phyloP scores from a whole-genome alignment of 345 rosid species.

The Sonneratia alba region DNA sequence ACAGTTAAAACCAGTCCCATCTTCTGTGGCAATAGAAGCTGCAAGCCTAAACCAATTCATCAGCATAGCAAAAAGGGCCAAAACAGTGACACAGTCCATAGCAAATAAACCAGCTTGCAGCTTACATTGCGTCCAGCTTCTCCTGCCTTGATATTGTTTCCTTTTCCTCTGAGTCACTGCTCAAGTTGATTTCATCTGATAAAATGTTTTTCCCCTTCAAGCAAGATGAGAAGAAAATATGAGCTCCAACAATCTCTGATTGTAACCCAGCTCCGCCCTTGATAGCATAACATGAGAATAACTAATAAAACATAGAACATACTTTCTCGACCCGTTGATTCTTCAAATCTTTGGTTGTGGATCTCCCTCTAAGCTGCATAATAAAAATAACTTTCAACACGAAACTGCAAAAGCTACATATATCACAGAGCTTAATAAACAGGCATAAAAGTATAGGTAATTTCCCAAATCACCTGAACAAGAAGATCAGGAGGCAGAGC shows the following conservation, averaged over 20 bases:
- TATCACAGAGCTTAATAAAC: neutral
- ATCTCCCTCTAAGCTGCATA: constrained; percentile 11
- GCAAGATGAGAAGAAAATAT: neutral
- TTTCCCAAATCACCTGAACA: constrained; percentile 45
- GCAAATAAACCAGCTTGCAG: constrained; percentile 4
- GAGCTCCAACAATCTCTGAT: neutral
- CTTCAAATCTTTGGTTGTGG: constrained; percentile 1
- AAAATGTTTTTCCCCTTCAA: constrained; percentile 6
- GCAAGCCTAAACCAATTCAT: constrained; percentile 44
- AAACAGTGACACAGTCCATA: neutral
- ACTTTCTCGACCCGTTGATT: constrained; percentile 5
- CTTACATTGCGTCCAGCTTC: constrained; percentile 70
- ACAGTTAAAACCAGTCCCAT: constrained; percentile 12
- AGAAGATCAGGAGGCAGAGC: constrained; percentile 82
- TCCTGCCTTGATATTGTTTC: constrained; percentile 28
- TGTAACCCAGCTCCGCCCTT: neutral
- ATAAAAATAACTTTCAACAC: constrained; percentile 1
- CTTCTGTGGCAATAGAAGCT: constrained; percentile 53
- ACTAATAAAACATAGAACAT: neutral
- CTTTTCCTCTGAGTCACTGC: constrained; percentile 10
- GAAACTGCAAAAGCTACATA: neutral
- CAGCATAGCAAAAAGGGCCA: constrained; percentile 14
- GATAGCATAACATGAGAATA: constrained; percentile 7
- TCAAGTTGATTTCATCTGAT: constrained; percentile 14
- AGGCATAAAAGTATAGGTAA: neutral